These are phyloP conservation scores for Rhexocercosporidium sp. DNA, from an alignment of 2,329 filamentous ascomycete genomes.

Conservation along the genomic window DNA sequence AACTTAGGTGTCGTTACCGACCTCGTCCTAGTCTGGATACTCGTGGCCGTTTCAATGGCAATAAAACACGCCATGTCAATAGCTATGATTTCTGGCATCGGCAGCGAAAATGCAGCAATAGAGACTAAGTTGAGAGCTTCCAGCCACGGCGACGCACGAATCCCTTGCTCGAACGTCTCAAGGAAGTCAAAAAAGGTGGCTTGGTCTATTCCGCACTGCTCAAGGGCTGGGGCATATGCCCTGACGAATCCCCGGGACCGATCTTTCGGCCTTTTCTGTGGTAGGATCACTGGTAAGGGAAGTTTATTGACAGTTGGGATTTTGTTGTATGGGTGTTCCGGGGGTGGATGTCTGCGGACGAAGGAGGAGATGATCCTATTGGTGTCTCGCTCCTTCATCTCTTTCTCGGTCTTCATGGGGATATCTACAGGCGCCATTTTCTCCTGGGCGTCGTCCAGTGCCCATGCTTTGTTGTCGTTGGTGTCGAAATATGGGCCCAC, in stretches of 20 bases:
- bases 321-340: background rate
- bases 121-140: conserved; percentile 49
- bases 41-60: conserved; percentile 25
- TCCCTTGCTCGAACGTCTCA: conserved; percentile 51
- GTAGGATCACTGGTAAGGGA: conserved; percentile 54
- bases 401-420: conserved; percentile 1
- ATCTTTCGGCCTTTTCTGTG: conserved; percentile 54
- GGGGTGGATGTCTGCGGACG: conserved; percentile 4
- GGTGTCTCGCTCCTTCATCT: background rate
- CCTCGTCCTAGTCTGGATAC: background rate
- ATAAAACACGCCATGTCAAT: conserved; percentile 50
- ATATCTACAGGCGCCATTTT: background rate
- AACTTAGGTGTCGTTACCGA: background rate
- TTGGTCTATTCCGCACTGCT: conserved; percentile 51
- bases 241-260: conserved; percentile 54
- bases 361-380: conserved; percentile 2
- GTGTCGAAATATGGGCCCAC: background rate
- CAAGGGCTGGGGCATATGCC: conserved; percentile 55
- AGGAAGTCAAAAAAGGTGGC: conserved; percentile 54
- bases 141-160: conserved; percentile 46
- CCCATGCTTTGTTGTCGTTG: conserved; percentile 13
- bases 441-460: conserved; percentile 7
- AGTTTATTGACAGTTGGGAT: conserved; percentile 35
- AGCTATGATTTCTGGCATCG: conserved; percentile 46
- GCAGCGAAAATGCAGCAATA: conserved; percentile 45